Base-by-base conservation (phyloP, 306 rosid species). In the Begonia fuchsioides region DNA sequence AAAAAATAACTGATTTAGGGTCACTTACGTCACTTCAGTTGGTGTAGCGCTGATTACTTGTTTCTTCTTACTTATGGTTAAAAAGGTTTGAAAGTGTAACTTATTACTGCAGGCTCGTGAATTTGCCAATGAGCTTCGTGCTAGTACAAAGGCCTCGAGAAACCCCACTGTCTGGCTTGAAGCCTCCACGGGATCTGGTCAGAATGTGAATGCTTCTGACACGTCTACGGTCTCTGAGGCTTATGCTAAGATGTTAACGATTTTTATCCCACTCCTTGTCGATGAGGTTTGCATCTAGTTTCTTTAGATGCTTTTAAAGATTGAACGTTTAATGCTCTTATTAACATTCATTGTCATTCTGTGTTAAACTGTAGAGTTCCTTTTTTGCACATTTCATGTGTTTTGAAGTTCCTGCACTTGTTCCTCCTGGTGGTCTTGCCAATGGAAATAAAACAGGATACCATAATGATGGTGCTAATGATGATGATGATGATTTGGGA, bases 41-140 rank as follows among this genome's bases (percentile, higher is more conserved):
- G n/a, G n/a, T 26, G 5, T 26, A 2, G 35, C 5, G 32, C 32
- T 20, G 32, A 20, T 20, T 20, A 3, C 32, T 20, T 20, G 3
- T 2, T 26, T 26, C 35, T 26, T 6, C 35, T 26, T 26, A 26
- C 8, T 26, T 26, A 26, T 26, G 35, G 35, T 26, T 4, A 26
- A n/a, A 10, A 10, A 15, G 9, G 15, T 26, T 55, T 19, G 43
- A 8, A 13, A 43, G 12, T 44, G 32, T 54, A 17, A 58, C 16
- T 68, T 32, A 43, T 43, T 67, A 26, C 61, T 53, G 17, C 80
- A 90, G 98, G 98, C 92, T 58, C 94, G 94, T 45, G 95, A 90
- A 57, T 90, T 79, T 68, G 80, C 95, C 39, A 82, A 85, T 73
- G 98, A 90, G 73, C 94, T 90, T 68, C 98, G 98, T 69, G 78